Evolutionary conservation across 2,329 filamentous ascomycete genomes (phyloP), one percentile per base, ranked within the genome.

Genomic region (Emergomyces orientalis): DNA sequence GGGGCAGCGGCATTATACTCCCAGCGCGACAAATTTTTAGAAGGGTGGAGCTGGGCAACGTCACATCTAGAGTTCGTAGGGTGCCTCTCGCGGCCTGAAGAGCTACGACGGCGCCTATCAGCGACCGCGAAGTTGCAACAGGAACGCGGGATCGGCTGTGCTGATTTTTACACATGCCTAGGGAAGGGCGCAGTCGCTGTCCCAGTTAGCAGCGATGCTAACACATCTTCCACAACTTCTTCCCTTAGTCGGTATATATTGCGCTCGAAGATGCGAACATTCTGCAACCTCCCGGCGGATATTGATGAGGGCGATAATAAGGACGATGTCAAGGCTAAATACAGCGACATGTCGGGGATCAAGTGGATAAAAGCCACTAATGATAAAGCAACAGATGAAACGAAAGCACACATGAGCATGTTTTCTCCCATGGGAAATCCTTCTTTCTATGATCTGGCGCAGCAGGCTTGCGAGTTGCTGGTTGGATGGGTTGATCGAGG

Each of bases 31-130:
- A 86, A 90, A 66, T 85, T 97, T 65, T 84, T 83, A 2, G 82
- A 88, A 64, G 89, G 92, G 8, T 87, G 87, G 78, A 80, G 80
- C 11, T 97, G 92, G 91, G 90, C 90, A 17, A 86, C 88, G 19
- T 94, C 90, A 43, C 94, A 99, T 75, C 84, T 99, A 32, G 90
- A 94, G 74, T 99, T 97, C 70, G 90, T 97, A 1, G 91, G 91
- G 1, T 95, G 91, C 70, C 82, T 99, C 8, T 88, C 89, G 57
- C 86, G 90, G n/a, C 86, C 86, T 4, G 88, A 92, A 69, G 91
- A 96, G 71, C 79, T 97, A 67, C 86, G 87, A 68, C 84, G 86
- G 71, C 85, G 94, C 39, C 81, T 96, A 11, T 78, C 80, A n/a
- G 82, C 79, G 64, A 80, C 97, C 73, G 80, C 84, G n/a, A 80